Evolutionary conservation across 2,329 filamentous ascomycete genomes (phyloP), one percentile per base, ranked within the genome.

Genomic region (Calonectria ilicicola): DNA sequence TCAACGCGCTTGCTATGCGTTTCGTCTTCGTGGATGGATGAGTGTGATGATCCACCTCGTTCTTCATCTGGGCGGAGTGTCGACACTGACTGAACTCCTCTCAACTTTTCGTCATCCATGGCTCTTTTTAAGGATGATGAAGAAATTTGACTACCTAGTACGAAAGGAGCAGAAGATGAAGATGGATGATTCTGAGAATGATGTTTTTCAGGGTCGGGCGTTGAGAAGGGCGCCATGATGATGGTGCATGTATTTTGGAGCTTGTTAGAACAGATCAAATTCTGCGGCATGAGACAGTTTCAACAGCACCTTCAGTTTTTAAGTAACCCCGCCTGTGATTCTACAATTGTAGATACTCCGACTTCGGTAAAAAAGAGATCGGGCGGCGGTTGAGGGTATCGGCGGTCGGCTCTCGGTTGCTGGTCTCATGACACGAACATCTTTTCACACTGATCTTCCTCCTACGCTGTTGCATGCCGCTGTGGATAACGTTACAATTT

Each of bases 401-500:
- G 53, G 53, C 29, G 32, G 23, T 40, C 53, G 53, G 53, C 53
- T 60, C 21, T 60, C 53, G 53, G 53, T 60, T 60, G 53, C 35
- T 19, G 53, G 53, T 60, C 53, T 38, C 53, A 60, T 60, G 53
- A 60, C 53, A 26, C 53, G 53, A 23, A 60, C 26, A 26, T 15
- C 26, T 60, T 60, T 56, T 60, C 53, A 12, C 53, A 2, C 21
- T 60, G 21, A 35, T 40, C 53, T 26, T 9, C 29, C 38, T 38
- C 35, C 53, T 23, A 60, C 53, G 38, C 53, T 27, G 35, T 60
- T 60, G 35, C 53, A 38, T 38, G 23, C 38, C 53, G 53, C 53
- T 23, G 53, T 60, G 53, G 53, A 60, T 60, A 60, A 40, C 21
- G 53, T 60, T 60, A 15, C 53, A 60, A 60, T 60, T 60, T 5